Base-by-base conservation (phyloP, 78 protist genomes). In the Dictyostelium purpureum region DNA sequence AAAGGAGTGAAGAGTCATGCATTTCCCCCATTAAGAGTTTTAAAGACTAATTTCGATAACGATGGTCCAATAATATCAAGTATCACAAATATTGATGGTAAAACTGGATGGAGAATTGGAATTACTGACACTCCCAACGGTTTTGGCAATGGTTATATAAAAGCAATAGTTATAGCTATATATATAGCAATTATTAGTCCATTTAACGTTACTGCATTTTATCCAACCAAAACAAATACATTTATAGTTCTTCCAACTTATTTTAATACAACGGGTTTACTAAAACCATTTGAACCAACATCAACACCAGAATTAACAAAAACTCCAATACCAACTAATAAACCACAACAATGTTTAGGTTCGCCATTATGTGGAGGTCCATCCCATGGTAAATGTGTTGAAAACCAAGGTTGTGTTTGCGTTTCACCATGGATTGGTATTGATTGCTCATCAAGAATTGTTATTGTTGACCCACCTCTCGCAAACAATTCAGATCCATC, bases 341-440 rank as follows among this genome's bases (percentile, higher is more conserved):
- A 19, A 63, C 37, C 71, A 31, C 33, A 26, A 33, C 0, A 2
- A 9, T 63, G 71, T 33, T 3, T 2, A 63, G 42, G 71, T 33
- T 31, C 16, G 12, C 66, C 66, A 2, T 6, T 11, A 21, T 77
- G 85, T 42, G 37, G 37, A 40, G 73, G 51, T 3, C 28, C 88
- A 12, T 26, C 4, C 1, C 6, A 79, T 31, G 88, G 88, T 21
- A 21, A 40, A 16, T 79, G 88, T n/a, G n/a, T 2, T 4, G 5
- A 26, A 0, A 43, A n/a, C 12, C 1, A 16, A 42, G 63, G 63
- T 18, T 79, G 88, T 47, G 40, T 18, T 42, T 79, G 88, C 26
- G n/a, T 16, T 3, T 5, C 21, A 24, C 73, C 73, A 31, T 79
- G 88, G 88, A 2, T 21, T 16, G 88, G 88, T 24, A 35, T 24